Evolutionary conservation across 257 asterid genomes (phyloP).

Genomic region (Primulina tabacum): DNA sequence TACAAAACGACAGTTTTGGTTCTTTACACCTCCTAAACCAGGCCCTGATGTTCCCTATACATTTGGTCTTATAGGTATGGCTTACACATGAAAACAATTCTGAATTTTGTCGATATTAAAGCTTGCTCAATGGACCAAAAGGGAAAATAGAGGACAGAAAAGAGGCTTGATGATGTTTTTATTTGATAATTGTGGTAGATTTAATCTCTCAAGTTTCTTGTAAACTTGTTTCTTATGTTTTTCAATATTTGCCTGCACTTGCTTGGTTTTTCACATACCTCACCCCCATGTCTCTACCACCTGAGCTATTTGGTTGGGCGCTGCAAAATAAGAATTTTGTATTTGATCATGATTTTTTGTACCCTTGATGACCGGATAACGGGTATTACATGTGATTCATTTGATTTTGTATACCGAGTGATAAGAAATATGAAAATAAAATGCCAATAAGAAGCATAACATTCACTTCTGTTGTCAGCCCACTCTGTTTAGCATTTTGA

Average conservation of each 20-base stretch:
- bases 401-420: too few species aligned
- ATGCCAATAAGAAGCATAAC: neutral
- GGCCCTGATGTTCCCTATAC: conserved; percentile 72
- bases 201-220: too few species aligned
- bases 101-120: neutral
- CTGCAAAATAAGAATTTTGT: too few species aligned
- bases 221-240: too few species aligned
- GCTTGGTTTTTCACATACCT: too few species aligned
- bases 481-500: conserved; percentile 6
- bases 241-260: too few species aligned
- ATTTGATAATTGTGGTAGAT: too few species aligned
- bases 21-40: conserved; percentile 53
- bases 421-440: neutral
- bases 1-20: conserved; percentile 46
- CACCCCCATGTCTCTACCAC: too few species aligned
- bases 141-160: neutral
- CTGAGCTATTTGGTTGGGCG: too few species aligned
- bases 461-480: conserved; percentile 5
- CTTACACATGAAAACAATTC: neutral
- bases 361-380: neutral
- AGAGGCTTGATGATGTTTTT: neutral
- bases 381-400: neutral
- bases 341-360: too few species aligned
- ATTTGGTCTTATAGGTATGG: conserved; percentile 65
- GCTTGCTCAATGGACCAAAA: neutral